Evolutionary conservation across 805 yeast genomes (phyloP).

Genomic region (Candida manassasensis): DNA sequence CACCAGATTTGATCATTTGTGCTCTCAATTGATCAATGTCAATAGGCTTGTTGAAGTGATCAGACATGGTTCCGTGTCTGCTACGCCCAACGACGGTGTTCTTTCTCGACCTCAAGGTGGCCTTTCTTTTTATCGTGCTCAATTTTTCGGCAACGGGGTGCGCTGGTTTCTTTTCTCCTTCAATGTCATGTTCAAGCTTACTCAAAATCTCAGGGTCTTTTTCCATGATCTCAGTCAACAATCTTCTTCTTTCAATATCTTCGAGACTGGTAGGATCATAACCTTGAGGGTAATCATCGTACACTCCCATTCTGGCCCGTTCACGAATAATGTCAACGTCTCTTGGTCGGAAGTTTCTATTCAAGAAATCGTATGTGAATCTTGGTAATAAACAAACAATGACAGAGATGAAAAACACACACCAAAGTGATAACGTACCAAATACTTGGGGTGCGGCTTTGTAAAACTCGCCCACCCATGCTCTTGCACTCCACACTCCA

Average conservation of each 20-base stretch:
- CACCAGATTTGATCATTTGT: constrained; percentile 37
- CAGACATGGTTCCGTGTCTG: constrained; percentile 17
- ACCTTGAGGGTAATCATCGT: constrained; percentile 42
- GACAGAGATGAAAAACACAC: constrained; percentile 51
- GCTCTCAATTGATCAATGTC: constrained; percentile 29
- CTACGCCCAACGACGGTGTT: constrained; percentile 12
- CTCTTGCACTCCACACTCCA: constrained; percentile 65
- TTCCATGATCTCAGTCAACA: constrained; percentile 27
- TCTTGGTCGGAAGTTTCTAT: constrained; percentile 50
- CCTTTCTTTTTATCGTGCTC: constrained; percentile 29
- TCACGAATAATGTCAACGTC: constrained; percentile 74
- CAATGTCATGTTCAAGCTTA: constrained; percentile 26
- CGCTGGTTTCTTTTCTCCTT: constrained; percentile 8
- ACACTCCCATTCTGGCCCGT: constrained; percentile 48
- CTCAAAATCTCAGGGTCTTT: constrained; percentile 32
- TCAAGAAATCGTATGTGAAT: constrained; percentile 45
- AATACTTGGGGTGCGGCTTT: constrained; percentile 59
- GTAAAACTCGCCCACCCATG: constrained; percentile 55
- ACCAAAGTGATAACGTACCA: constrained; percentile 65
- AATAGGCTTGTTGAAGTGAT: constrained; percentile 30
- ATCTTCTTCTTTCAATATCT: constrained; percentile 37
- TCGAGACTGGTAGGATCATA: constrained; percentile 51
- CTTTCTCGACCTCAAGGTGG: constrained; percentile 26
- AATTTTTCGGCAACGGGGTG: constrained; percentile 25
- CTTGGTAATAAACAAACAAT: constrained; percentile 58